Evolutionary conservation across 2,329 filamentous ascomycete species (phyloP), one percentile per base, ranked within the genome.

Genomic region (Anthostomella pinea): DNA sequence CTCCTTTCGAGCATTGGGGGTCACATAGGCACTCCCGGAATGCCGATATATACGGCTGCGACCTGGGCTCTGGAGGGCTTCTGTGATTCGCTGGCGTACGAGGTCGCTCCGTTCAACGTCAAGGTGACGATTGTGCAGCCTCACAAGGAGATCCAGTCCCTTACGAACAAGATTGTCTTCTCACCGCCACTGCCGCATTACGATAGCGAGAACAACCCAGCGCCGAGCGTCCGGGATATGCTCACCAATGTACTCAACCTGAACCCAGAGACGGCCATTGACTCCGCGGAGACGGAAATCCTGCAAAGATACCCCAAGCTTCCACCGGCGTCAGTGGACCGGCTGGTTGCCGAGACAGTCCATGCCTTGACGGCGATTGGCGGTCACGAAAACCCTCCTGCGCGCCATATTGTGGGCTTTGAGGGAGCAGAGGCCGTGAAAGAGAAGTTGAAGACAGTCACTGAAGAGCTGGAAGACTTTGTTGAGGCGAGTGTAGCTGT

Each of bases 31-130:
- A 96, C 90, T 0, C 93, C 93, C 0, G 89, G 90, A 3, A 78
- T 97, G 67, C 79, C 87, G 38, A 86, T 94, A 70, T 93, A 95
- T 61, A 93, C 89, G 48, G 88, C 91, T 13, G 86, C 89, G 10
- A 90, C 89, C 23, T 96, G 91, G 89, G 93, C 89, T 2, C 76
- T 96, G 22, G 93, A 97, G 65, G 93, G 91, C 13, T 96, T 93
- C 62, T 96, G 90, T 66, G 91, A 97, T 65, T 88, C 87, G 41
- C 74, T 98, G 16, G 90, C 91, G 2, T 98, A 96, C 64, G 93
- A 98, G 65, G 85, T 98, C 46, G 86, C 91, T 1, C 93, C 93
- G 0, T 97, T 97, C 70, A 96, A 96, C 65, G 81, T 97, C 67
- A 95, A 91, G 63, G 79, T 97, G 62, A 96, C 89, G 25, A 90